Base-by-base conservation (phyloP, 202 grass and related monocot genomes). In the Zoysia matrella region DNA sequence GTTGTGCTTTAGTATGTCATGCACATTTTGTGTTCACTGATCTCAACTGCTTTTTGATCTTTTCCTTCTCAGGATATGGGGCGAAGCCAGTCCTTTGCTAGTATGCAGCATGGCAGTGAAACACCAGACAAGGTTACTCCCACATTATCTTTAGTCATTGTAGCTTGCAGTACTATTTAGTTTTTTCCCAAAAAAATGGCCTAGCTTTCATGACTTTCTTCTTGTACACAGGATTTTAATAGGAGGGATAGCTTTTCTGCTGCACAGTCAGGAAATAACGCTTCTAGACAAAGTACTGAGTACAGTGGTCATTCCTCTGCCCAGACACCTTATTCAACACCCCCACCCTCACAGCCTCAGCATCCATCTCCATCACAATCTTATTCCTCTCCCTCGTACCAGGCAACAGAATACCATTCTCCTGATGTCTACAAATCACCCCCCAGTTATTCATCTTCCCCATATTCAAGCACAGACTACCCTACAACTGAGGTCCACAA, bases 181-280 rank as follows among this genome's bases (percentile, higher is more conserved):
- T 50, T 84, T 46, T 12, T 74, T 70, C 53, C 14, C 52, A 22
- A 39, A 47, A 30, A 11, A 73, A 15, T 82, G 30, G 2, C 5
- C 50, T 74, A 76, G 44, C 65, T 60, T 73, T 78, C 6, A 61
- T 67, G 49, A 66, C 86, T 81, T 47, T 88, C 58, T 52, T 68
- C 41, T 10, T 89, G 4, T 72, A 74, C 8, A 51, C 91, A 90
- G 86, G 93, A 94, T 74, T 75, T 89, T 74, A 74, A 82, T 47
- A 87, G 85, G 78, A 84, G 60, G 55, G 87, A 85, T 65, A 95
- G 87, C 87, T 99, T 92, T 63, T 52, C 93, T 80, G 22, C 79
- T 64, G 74, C 41, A 55, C 83, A 90, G 22, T 75, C 67, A 84
- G 82, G 75, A 89, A 86, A 73, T 62, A 40, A 63, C 62, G 2